Evolutionary conservation across 306 rosid species (phyloP), one percentile per base, ranked within the genome.

Genomic region (Acacia crassicarpa): DNA sequence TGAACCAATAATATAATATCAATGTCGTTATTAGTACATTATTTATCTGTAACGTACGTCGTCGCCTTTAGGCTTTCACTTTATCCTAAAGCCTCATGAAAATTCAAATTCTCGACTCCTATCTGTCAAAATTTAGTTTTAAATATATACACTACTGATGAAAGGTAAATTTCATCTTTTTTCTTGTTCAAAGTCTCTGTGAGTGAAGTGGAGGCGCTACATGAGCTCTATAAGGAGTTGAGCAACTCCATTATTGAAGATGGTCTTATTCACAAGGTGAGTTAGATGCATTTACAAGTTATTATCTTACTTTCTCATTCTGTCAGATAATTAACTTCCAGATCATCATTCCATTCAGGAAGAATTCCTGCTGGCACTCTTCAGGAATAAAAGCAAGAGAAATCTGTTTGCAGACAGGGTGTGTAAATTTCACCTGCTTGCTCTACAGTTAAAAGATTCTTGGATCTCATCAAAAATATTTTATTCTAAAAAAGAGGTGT

Each of bases 321-420:
- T 73, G 22, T 76, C 27, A 43, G 62, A 62, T 56, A 65, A 75
- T 69, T 81, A 41, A 77, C 67, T 73, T 80, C 35, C 12, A 13
- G 35, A 45, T 56, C 71, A 61, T 81, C 23, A 56, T 75, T 78
- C 69, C 71, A 16, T 44, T 35, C 91, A 93, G 99, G 98, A 95
- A 91, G 99, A 95, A 89, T 92, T 95, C 77, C 99, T 91, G 91
- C 90, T 95, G 41, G 98, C 99, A 2, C 90, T 95, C 23, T 95
- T 95, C 86, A 83, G 83, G 85, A 93, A 93, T 72, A 81, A 72
- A 78, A 85, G 92, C 76, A 85, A 65, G 84, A 90, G 78, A 48
- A 93, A 89, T 83, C 90, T 95, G 75, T 95, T 95, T 67, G 94
- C 98, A 0, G 97, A 94, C 82, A 87, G 98, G 91, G 98, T 94